Evolutionary conservation across 176 grass and related monocot genomes (phyloP), one percentile per base, ranked within the genome.

Genomic region (Neostapfia colusana): DNA sequence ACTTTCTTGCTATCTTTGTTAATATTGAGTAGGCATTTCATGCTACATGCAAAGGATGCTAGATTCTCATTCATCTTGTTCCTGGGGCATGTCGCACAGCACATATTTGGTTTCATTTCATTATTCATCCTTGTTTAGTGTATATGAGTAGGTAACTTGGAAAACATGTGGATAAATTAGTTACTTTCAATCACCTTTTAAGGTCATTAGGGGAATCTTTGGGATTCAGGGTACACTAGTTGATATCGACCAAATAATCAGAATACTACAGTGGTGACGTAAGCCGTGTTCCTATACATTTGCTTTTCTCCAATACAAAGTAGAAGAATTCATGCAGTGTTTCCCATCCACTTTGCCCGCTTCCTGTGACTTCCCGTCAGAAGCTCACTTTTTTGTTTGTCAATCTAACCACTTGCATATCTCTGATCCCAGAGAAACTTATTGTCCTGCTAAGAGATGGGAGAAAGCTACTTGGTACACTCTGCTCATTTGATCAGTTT

Each of bases 401-500:
- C 44, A 56, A 23, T 77, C 28, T 72, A 41, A 64, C 40, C 41
- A 34, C 28, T 67, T 56, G 3, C 4, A 13, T 67, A 27, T 35
- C 43, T 31, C 73, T 88, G 23, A 57, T 85, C 54, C 54, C 66
- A 98, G 91, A 98, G 81, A 98, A 94, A 80, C 89, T 98, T 36
- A 91, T 99, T 79, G 91, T 99, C 45, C 83, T 98, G 75, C 83
- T 98, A 77, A 85, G 95, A 83, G 95, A 98, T 88, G 95, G 91
- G 42, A 72, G 95, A 27, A 98, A 98, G 80, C 79, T 98, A 54
- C 79, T 98, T 74, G 95, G 95, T 58, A 98, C 89, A 28, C 95
- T 98, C 74, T 88, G 95, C 46, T 98, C 95, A 68, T 98, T 98
- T 63, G 95, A 98, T 82, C 95, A 98, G 72, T 98, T 98, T 78